Conservation (phyloP, 2,329 filamentous ascomycete genomes). For the Sarocladium kiliense region DNA sequence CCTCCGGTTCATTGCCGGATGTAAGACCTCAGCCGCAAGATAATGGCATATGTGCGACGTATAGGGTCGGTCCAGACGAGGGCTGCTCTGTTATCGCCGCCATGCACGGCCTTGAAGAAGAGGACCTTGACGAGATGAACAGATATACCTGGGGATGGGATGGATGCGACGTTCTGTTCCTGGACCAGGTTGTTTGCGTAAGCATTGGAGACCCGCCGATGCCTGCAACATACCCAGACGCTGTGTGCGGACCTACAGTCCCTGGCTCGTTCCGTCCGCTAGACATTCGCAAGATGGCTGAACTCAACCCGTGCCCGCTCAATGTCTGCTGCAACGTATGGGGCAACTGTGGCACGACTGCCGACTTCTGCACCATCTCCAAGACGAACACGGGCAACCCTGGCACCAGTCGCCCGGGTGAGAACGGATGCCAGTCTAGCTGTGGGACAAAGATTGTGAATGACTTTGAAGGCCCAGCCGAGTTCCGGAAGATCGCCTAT, state of each 20-base stretch:
- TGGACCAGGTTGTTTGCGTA: conserved; percentile 22
- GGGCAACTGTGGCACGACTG: conserved; percentile 39
- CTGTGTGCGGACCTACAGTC: conserved; percentile 17
- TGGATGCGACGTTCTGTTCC: conserved; percentile 21
- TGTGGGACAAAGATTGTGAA: conserved; percentile 26
- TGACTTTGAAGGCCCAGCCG: conserved; percentile 5
- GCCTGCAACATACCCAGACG: conserved; percentile 18
- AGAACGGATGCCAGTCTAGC: conserved; percentile 24
- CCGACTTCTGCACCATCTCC: conserved; percentile 34
- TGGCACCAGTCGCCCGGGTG: conserved; percentile 19
- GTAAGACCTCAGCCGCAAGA: conserved; percentile 25
- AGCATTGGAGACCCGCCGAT: conserved; percentile 24
- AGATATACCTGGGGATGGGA: conserved; percentile 33
- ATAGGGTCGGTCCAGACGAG: conserved; percentile 24
- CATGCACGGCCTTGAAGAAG: conserved; percentile 25
- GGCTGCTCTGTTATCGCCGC: conserved; percentile 30
- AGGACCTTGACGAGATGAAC: conserved; percentile 31
- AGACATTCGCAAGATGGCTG: conserved; percentile 24
- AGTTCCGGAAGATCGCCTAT: conserved; percentile 14
- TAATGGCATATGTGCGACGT: conserved; percentile 24
- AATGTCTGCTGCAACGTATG: conserved; percentile 36
- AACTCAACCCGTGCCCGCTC: conserved; percentile 41
- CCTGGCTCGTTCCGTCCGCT: conserved; percentile 29
- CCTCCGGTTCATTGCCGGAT: conserved; percentile 27
- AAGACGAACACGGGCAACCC: conserved; percentile 21